These are phyloP conservation scores for Talaromyces trachyspermus DNA, from an alignment of 495 filamentous ascomycete genomes.

Conservation along the genomic window DNA sequence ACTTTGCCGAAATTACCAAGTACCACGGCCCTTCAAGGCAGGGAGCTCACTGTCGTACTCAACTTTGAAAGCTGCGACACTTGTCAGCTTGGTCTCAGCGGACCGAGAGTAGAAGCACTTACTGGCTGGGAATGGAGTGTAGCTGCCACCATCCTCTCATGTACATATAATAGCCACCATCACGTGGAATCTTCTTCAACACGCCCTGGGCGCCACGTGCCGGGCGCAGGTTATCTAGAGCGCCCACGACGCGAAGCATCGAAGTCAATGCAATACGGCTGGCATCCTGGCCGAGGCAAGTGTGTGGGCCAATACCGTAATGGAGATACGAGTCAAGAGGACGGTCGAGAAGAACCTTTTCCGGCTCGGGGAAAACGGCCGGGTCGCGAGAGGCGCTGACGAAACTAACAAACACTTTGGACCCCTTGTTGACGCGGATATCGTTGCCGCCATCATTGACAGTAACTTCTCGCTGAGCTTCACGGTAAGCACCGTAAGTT, in stretches of 20 bases:
- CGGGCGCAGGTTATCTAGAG: slow-evolving; percentile 54
- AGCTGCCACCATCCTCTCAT: slow-evolving; percentile 66
- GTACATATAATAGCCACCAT: slow-evolving; percentile 57
- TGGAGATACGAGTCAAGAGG: slow-evolving; percentile 62
- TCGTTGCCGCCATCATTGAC: slow-evolving; percentile 45
- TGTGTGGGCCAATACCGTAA: slow-evolving; percentile 55
- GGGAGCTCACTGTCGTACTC: slow-evolving; percentile 2
- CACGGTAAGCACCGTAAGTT: slow-evolving; percentile 51
- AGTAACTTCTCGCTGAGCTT: slow-evolving; percentile 31
- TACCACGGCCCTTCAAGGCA: background rate
- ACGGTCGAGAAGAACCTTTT: slow-evolving; percentile 57
- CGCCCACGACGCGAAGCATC: slow-evolving; percentile 54
- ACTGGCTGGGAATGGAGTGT: slow-evolving; percentile 67
- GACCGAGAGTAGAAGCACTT: too few relatives aligned
- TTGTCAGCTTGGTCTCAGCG: too few relatives aligned
- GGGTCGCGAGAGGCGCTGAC: slow-evolving; percentile 51
- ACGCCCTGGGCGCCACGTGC: slow-evolving; percentile 61
- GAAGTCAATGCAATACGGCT: slow-evolving; percentile 56
- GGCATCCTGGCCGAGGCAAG: slow-evolving; percentile 54
- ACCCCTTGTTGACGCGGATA: slow-evolving; percentile 43
- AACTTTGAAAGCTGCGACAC: slow-evolving; percentile 1
- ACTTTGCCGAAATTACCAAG: background rate
- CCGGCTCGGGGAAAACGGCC: slow-evolving; percentile 59
- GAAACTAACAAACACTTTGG: slow-evolving; percentile 47
- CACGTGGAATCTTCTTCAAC: slow-evolving; percentile 60